A percentile compares a stretch with the other conserved stretches of the same genome.
These are phyloP conservation scores for Cytospora mali DNA, from an alignment of 2,329 filamentous ascomycete species.

Conservation along the genomic window DNA sequence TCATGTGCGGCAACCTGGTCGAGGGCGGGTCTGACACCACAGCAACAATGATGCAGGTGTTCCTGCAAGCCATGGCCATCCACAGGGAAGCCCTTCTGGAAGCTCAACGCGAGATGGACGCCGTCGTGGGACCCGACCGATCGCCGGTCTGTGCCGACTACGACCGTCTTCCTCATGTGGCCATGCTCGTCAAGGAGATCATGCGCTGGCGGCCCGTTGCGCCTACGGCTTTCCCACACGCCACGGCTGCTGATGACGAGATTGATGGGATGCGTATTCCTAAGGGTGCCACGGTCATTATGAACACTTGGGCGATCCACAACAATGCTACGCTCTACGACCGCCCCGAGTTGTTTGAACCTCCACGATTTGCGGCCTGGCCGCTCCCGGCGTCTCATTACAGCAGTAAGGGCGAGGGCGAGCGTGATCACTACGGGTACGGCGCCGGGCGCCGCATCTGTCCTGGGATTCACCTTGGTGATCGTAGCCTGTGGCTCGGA, in stretches of 20 bases:
- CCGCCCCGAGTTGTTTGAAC: slow-evolving; percentile 35
- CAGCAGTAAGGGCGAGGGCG: slow-evolving; percentile 30
- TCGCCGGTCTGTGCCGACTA: slow-evolving; percentile 40
- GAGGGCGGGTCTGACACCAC: too few species aligned
- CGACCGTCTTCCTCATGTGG: slow-evolving; percentile 42
- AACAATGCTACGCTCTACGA: slow-evolving; percentile 31
- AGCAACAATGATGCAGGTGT: too few species aligned
- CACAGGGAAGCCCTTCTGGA: too few species aligned
- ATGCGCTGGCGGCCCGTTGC: slow-evolving; percentile 43
- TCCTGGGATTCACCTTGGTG: slow-evolving; percentile 50
- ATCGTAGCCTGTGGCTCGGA: slow-evolving; percentile 34
- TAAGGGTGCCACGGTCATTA: slow-evolving; percentile 38
- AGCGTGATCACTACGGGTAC: slow-evolving; percentile 46
- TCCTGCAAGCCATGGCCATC: too few species aligned
- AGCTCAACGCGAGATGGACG: slow-evolving; percentile 43
- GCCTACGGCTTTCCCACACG: slow-evolving; percentile 38
- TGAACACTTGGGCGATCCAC: slow-evolving; percentile 40
- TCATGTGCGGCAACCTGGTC: too few species aligned
- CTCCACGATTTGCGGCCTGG: not conserved
- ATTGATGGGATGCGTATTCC: slow-evolving; percentile 43
- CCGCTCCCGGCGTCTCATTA: slow-evolving; percentile 29
- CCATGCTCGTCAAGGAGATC: slow-evolving; percentile 44
- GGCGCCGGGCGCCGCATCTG: slow-evolving; percentile 49
- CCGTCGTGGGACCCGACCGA: slow-evolving; percentile 38
- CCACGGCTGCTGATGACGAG: slow-evolving; percentile 40